Evolutionary conservation across 441 rosid genomes (phyloP), one percentile per base, ranked within the genome.

Genomic region (Pelargonium australe): DNA sequence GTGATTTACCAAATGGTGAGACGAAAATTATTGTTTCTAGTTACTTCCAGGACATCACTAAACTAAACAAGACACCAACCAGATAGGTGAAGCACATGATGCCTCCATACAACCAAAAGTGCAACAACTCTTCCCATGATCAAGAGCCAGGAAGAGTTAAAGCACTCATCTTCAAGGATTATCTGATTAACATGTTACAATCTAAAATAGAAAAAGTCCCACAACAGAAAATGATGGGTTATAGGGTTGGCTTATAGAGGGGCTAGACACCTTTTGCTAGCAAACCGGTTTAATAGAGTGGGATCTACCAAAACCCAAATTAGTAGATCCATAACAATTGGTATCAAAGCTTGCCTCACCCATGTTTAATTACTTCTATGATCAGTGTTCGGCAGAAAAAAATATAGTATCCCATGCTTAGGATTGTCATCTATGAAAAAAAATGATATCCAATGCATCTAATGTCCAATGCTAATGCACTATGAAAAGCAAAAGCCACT

Each of bases 1-100:
- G 28, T 68, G 44, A 14, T 61, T 47, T 62, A 37, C 69, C 25
- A 61, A 44, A 70, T 14, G 19, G 7, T 12, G 60, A 53, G 60
- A 9, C 2, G 49, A 44, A 44, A 44, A 44, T 44, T 44, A 44
- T 11, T 44, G 12, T 44, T 44, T 44, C 49, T 44, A 7, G 49
- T 11, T 44, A 44, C 13, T 44, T 44, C 49, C 10, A 44, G 49
- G 49, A 44, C 49, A 11, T 2, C 49, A 44, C 49, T 44, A 7
- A 11, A 44, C 2, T 44, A 44, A 44, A 13, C 49, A 44, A 44
- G 49, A 44, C 49, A 10, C 49, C 49, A 7, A 11, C 49, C 49
- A 44, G 49, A 7, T 7, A 44, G 49, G 49, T 11, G 49, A 44
- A 11, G 13, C 49, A 44, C 49, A 11, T 11, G 13, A 44, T 44